Percentiles rank a stretch among this genome's conserved stretches.
These are phyloP conservation scores for Bauhinia variegata DNA, from an alignment of 306 rosid genomes.

Conservation along the genomic window DNA sequence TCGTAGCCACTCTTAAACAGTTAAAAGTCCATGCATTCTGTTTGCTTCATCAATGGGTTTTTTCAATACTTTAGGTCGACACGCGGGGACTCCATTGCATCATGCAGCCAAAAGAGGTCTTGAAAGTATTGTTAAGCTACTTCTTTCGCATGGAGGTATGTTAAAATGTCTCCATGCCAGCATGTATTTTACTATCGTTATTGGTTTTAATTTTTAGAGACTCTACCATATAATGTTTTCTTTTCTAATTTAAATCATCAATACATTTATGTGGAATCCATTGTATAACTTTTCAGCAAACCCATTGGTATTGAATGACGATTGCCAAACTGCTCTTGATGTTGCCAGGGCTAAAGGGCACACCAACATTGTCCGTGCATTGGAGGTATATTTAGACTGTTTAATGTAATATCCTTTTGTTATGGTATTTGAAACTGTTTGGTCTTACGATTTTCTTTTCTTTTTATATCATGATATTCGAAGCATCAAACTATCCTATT, in stretches of 20 bases:
- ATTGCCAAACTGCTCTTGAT: slow-evolving; percentile 87
- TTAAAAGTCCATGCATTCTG: slow-evolving; percentile 24
- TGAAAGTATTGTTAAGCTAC: slow-evolving; percentile 70
- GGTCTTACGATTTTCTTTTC: slow-evolving; percentile 18
- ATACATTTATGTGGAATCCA: slow-evolving; percentile 22
- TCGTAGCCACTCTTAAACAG: neutral
- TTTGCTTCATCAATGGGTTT: slow-evolving; percentile 25
- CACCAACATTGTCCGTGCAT: slow-evolving; percentile 71
- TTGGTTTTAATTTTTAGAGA: slow-evolving; percentile 29
- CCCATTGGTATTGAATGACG: slow-evolving; percentile 86
- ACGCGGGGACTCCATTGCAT: slow-evolving; percentile 92
- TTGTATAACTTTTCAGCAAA: slow-evolving; percentile 64
- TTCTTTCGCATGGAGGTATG: slow-evolving; percentile 81
- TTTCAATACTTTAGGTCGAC: slow-evolving; percentile 54
- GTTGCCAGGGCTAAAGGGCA: slow-evolving; percentile 90
- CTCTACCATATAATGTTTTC: neutral
- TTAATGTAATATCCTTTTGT: slow-evolving; percentile 1
- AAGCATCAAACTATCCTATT: slow-evolving; percentile 29
- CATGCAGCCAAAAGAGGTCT: slow-evolving; percentile 97
- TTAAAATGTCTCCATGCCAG: slow-evolving; percentile 10
- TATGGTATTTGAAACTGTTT: slow-evolving; percentile 10
- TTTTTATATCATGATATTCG: slow-evolving; percentile 20
- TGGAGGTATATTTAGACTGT: slow-evolving; percentile 62
- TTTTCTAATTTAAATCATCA: neutral
- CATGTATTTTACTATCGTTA: slow-evolving; percentile 8